Conservation (phyloP, 768 basidiomycete species). For the Amanita rubescens region DNA sequence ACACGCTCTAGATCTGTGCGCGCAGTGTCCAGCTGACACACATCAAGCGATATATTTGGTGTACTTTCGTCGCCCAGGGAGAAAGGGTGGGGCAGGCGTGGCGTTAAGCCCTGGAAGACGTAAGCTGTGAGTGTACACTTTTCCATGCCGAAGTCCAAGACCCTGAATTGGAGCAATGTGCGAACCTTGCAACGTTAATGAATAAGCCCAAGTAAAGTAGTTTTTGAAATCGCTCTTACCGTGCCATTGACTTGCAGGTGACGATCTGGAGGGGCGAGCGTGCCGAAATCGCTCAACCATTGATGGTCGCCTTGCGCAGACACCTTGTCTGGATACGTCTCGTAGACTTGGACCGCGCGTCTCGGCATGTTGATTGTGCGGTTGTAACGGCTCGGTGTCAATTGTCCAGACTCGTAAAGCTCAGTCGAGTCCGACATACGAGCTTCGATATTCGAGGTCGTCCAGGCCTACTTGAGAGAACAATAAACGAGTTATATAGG, state of each 20-base stretch:
- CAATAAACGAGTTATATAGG: conserved; percentile 13
- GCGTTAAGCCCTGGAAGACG: background rate
- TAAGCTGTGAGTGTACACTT: background rate
- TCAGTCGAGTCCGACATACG: conserved; percentile 1
- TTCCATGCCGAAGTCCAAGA: background rate
- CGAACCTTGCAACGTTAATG: background rate
- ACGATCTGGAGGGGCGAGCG: background rate
- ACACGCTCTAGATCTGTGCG: background rate
- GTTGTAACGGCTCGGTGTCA: background rate
- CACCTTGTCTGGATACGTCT: background rate
- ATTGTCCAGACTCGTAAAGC: background rate
- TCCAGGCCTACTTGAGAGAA: background rate
- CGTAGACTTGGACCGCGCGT: background rate
- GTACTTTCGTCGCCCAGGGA: background rate
- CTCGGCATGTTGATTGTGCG: background rate
- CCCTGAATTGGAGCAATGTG: conserved; percentile 1
- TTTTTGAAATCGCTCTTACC: background rate
- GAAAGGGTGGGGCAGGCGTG: background rate
- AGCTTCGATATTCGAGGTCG: background rate
- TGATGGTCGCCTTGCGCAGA: background rate
- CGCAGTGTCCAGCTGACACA: background rate
- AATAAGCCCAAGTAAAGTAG: background rate
- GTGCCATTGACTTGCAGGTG: background rate
- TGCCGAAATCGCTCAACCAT: background rate
- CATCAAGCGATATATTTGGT: background rate